A percentile compares a stretch with the other conserved stretches of the same genome.
Conservation (phyloP, 148 eudicot genomes). For the Heliosperma pusillum region DNA sequence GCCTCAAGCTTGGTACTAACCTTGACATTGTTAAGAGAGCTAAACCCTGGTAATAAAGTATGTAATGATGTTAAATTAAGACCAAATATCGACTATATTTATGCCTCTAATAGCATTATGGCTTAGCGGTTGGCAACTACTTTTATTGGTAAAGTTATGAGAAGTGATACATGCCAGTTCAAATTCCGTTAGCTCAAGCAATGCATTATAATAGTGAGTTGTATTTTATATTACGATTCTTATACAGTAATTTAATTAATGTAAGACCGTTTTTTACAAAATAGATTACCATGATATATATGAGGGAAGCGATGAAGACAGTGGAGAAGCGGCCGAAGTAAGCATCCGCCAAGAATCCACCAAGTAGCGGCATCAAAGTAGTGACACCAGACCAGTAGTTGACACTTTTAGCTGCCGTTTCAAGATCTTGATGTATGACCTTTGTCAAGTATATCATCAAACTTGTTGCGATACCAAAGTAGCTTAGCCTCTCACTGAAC, state of each 20-base stretch:
- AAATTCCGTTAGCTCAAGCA: no score
- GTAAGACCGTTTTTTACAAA: no score
- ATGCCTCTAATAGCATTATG: no score
- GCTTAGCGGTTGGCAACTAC: no score
- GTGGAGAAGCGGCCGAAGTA: slow-evolving; percentile 66
- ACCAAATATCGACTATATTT: no score
- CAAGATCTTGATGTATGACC: slow-evolving; percentile 70
- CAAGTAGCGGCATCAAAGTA: slow-evolving; percentile 67
- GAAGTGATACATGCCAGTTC: no score
- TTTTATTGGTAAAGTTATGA: no score
- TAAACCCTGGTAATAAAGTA: slow-evolving; percentile 45
- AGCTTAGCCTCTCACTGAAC: slow-evolving; percentile 81
- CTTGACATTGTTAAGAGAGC: slow-evolving; percentile 52
- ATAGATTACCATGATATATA: slow-evolving; percentile 59
- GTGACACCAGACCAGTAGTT: slow-evolving; percentile 75
- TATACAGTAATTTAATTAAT: no score
- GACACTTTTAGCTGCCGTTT: slow-evolving; percentile 65
- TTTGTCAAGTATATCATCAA: slow-evolving; percentile 68
- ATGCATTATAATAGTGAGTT: no score
- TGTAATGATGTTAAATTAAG: background rate
- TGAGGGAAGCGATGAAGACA: slow-evolving; percentile 45
- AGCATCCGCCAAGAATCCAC: slow-evolving; percentile 83
- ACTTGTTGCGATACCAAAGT: slow-evolving; percentile 74
- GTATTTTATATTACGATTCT: no score
- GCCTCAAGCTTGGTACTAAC: slow-evolving; percentile 49